Evolutionary conservation across 257 asterid genomes (phyloP).

Genomic region (Nicotiana benthamiana): DNA sequence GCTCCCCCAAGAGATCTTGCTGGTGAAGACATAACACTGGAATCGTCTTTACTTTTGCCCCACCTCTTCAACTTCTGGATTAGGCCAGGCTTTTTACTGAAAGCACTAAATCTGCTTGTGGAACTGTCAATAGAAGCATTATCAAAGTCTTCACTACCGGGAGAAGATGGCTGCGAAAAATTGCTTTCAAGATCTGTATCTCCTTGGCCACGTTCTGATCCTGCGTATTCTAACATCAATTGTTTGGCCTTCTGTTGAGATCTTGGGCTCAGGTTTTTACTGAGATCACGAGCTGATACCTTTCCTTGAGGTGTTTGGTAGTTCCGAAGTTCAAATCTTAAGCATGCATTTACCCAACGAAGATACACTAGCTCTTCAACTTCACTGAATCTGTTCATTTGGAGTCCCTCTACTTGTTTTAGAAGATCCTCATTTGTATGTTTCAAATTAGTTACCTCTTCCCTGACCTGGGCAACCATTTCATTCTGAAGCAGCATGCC

Average conservation of each 20-base stretch:
- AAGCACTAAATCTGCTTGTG: conserved; percentile 51
- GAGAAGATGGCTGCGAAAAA: conserved; percentile 66
- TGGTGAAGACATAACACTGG: conserved; percentile 61
- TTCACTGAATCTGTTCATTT: conserved; percentile 91
- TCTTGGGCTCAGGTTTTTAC: conserved; percentile 72
- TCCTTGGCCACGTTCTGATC: conserved; percentile 92
- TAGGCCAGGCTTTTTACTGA: conserved; percentile 66
- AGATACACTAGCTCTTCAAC: conserved; percentile 96
- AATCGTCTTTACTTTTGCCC: conserved; percentile 79
- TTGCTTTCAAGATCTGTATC: conserved; percentile 91
- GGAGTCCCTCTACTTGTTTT: conserved; percentile 96
- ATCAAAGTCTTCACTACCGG: conserved; percentile 90
- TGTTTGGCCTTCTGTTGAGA: conserved; percentile 87
- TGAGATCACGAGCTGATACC: conserved; percentile 78
- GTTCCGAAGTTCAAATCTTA: conserved; percentile 86
- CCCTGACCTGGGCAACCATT: conserved; percentile 73
- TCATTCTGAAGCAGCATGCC: conserved; percentile 51
- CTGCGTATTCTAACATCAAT: conserved; percentile 84
- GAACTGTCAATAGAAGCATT: conserved; percentile 68
- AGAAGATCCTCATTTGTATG: conserved; percentile 78
- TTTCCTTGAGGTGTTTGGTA: conserved; percentile 71
- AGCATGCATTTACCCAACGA: conserved; percentile 96
- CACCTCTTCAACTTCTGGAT: conserved; percentile 85
- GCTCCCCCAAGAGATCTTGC: conserved; percentile 64
- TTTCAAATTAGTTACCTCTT: conserved; percentile 56